Percentiles rank a stretch among this genome's conserved stretches.
phyloP scores from a whole-genome alignment of 192 early-diverging fungal species.

The Coemansia sp. region DNA sequence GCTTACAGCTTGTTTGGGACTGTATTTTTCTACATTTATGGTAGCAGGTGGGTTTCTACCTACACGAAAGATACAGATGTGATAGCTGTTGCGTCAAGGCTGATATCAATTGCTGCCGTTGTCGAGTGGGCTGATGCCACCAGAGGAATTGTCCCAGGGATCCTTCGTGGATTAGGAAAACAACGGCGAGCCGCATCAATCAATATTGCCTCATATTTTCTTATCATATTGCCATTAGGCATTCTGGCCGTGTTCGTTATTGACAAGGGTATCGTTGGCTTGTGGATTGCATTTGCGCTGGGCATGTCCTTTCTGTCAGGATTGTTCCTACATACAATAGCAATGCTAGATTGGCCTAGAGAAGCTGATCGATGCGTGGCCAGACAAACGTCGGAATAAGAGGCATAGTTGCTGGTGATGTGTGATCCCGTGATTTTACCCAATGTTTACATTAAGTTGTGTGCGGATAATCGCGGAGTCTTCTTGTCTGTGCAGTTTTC shows the following conservation, averaged over 20 bases:
- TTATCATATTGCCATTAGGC: slow-evolving; percentile 56
- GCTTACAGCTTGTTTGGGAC: slow-evolving; percentile 61
- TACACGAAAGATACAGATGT: slow-evolving; percentile 51
- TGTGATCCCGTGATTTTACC: too few species aligned
- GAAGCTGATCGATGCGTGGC: slow-evolving; percentile 28
- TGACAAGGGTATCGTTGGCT: slow-evolving; percentile 35
- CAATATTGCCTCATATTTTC: slow-evolving; percentile 58
- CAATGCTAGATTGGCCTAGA: slow-evolving; percentile 24
- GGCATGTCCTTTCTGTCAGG: slow-evolving; percentile 39
- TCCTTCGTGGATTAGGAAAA: slow-evolving; percentile 59
- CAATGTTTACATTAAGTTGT: too few species aligned
- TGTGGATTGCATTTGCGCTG: slow-evolving; percentile 42
- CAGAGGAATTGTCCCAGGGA: slow-evolving; percentile 62
- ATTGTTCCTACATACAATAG: slow-evolving; percentile 19
- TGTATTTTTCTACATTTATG: slow-evolving; percentile 31
- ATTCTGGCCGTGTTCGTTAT: slow-evolving; percentile 28
- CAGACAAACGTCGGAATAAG: background rate
- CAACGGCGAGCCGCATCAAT: slow-evolving; percentile 56
- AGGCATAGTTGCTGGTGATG: too few species aligned
- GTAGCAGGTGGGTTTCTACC: slow-evolving; percentile 63
- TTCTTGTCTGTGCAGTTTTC: too few species aligned
- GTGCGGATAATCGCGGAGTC: too few species aligned
- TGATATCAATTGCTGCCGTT: slow-evolving; percentile 32
- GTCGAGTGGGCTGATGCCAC: slow-evolving; percentile 59
- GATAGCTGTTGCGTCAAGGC: slow-evolving; percentile 22